Evolutionary conservation across 331 rosid species (phyloP), one percentile per base, ranked within the genome.

Genomic region (Quercus phellos): DNA sequence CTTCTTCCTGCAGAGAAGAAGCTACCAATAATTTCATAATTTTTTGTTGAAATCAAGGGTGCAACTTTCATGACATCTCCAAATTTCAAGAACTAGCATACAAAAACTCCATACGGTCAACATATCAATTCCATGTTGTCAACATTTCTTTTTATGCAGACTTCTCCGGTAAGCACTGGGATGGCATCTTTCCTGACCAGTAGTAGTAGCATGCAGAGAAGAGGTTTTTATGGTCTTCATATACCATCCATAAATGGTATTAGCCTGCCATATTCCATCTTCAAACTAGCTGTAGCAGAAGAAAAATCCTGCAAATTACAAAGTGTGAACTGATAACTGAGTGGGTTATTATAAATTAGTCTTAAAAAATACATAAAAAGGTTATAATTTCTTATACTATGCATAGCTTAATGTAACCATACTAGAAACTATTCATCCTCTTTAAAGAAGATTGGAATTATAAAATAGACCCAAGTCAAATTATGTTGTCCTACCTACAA

Each of bases 281-380:
- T 70, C 60, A 55, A 80, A 61, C 56, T 50, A 74, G 72, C 53
- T 67, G 46, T 71, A 30, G 78, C 70, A 35, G 66, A 43, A 74
- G 43, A 71, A 70, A 61, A 59, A 24, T 53, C 90, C 90, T 90
- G 89, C 89, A 90, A 79, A 84, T 79, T 73, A 77, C 73, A 78
- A 81, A 70, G 55, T 76, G 64, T 42, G 74, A 86, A 78, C 63
- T 35, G 75, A 84, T 69, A 84, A 84, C 32, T 66, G 76, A 79
- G 51, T 66, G 76, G 76, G 60, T 34, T 56, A 77, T 68, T 59
- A 69, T 42, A 75, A 84, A 76, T 68, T 67, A 76, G 56, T 69
- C 67, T 70, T 70, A 71, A 55, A 67, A 74, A 6, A 70, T 19
- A 76, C 73, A 63, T 73, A 30, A 68, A 75, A 74, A n/a, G 5